Evolutionary conservation across 2,329 filamentous ascomycete species (phyloP), one percentile per base, ranked within the genome.

Genomic region (Cadophora sp.): DNA sequence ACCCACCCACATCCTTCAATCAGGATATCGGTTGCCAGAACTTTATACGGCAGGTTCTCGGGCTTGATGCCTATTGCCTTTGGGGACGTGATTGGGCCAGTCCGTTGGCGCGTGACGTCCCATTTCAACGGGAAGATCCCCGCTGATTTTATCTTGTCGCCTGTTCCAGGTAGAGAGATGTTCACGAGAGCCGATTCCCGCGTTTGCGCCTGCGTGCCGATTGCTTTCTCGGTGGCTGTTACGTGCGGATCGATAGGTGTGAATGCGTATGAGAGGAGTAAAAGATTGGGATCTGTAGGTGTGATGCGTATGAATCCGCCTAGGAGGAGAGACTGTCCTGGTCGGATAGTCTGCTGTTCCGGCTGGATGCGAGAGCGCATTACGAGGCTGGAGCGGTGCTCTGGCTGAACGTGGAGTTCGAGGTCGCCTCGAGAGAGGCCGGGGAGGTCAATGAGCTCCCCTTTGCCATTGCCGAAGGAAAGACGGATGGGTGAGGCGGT

Each of bases 1-100:
- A 99, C 86, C 92, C 97, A 99, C 8, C 96, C 96, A 29, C 94
- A 91, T 1, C 96, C 94, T 78, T 98, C 95, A 61, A 99, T 89
- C 16, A 99, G 82, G 27, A 99, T 89, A 77, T 99, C 97, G 0
- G 91, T 86, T 9, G 91, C 89, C 69, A 96, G 85, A 1, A 98
- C 89, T 16, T 87, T 86, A 79, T 94, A 99, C 0, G 94, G 93
- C 4, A 98, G 82, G 19, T 84, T 82, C 1, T 92, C 89, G 0
- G 91, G 85, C 66, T 87, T 88, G 56, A 90, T 82, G 48, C 85
- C 89, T 55, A 85, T 85, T 1, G 87, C 91, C 61, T 86, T 83
- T 67, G 84, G 87, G 37, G 85, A 82, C 3, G 91, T 92, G 50
- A 94, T 79, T 0, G 92, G 91, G 0, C 93, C 94, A 0, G 93